phyloP scores from a whole-genome alignment of 2,329 filamentous ascomycete genomes.

The Pestalotiopsis sp. region DNA sequence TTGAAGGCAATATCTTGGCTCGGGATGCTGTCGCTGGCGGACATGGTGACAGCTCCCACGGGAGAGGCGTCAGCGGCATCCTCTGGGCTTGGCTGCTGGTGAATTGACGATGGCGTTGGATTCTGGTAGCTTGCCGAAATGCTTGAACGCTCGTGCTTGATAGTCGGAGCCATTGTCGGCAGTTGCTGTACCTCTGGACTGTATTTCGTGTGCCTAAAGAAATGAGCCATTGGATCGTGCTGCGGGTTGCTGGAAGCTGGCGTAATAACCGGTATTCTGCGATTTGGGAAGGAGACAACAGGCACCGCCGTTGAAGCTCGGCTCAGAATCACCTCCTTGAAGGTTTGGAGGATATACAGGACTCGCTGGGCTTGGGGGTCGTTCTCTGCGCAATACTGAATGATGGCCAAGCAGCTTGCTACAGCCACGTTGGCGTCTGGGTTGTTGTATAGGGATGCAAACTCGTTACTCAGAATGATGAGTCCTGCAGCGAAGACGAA shows the following conservation, averaged over 20 bases:
- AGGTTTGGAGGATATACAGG: conserved; percentile 51
- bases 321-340: conserved; percentile 42
- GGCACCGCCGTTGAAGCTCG: conserved; percentile 23
- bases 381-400: conserved; percentile 48
- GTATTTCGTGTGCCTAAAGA: conserved; percentile 25
- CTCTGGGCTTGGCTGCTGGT: conserved; percentile 33
- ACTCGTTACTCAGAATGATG: conserved; percentile 59
- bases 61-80: conserved; percentile 26
- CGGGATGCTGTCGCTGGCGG: conserved; percentile 24
- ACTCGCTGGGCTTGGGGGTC: conserved; percentile 54
- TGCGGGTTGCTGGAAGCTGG: conserved; percentile 27
- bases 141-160: conserved; percentile 19
- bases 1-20: conserved; percentile 37
- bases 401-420: conserved; percentile 46
- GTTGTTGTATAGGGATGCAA: conserved; percentile 51
- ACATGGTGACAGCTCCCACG: conserved; percentile 23
- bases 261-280: conserved; percentile 28
- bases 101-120: conserved; percentile 24
- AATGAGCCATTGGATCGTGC: conserved; percentile 30
- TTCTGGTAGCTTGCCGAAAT: conserved; percentile 15
- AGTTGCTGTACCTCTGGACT: conserved; percentile 17
- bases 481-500: conserved; percentile 59
- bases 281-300: conserved; percentile 26
- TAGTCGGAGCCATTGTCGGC: conserved; percentile 14
- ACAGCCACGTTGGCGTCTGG: conserved; percentile 42